phyloP scores from a whole-genome alignment of 73 alveolate species.

The Halteria grandinella region DNA sequence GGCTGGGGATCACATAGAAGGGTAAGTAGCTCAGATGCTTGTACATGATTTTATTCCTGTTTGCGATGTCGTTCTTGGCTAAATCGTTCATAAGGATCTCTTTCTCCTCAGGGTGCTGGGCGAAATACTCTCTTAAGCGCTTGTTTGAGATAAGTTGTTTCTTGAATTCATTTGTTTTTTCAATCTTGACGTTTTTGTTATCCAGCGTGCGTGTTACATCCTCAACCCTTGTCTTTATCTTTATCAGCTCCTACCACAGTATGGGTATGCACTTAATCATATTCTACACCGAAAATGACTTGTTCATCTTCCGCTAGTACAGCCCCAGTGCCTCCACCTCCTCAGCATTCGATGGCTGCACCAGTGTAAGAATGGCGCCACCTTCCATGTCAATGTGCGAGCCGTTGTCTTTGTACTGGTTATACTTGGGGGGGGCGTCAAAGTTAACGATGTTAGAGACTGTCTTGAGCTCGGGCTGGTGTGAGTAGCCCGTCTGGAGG shows the following conservation, averaged over 20 bases:
- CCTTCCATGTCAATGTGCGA: constrained; percentile 2
- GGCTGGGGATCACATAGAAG: constrained; percentile 39
- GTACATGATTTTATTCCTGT: constrained; percentile 13
- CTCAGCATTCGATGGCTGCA: neutral
- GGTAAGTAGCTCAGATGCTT: constrained; percentile 60
- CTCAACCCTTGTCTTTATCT: constrained; percentile 56
- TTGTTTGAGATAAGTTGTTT: constrained; percentile 54
- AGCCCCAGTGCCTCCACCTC: constrained; percentile 2
- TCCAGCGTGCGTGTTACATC: constrained; percentile 44
- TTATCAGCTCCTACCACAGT: constrained; percentile 59
- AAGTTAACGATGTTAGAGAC: constrained; percentile 6
- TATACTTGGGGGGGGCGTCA: constrained; percentile 44
- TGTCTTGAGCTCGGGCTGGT: constrained; percentile 2
- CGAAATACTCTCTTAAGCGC: constrained; percentile 59
- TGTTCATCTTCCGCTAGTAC: constrained; percentile 10
- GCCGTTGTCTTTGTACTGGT: constrained; percentile 26
- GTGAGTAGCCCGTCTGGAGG: constrained; percentile 18
- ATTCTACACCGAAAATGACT: neutral
- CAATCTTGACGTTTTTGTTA: constrained; percentile 45
- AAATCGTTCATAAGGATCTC: constrained; percentile 36
- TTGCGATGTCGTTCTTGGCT: constrained; percentile 16
- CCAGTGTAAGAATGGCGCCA: constrained; percentile 8
- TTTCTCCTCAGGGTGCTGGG: constrained; percentile 56
- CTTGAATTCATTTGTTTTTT: constrained; percentile 59
- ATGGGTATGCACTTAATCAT: constrained; percentile 55